These are phyloP conservation scores for Sporormia fimetaria DNA, from an alignment of 495 filamentous ascomycete genomes.

Conservation along the genomic window DNA sequence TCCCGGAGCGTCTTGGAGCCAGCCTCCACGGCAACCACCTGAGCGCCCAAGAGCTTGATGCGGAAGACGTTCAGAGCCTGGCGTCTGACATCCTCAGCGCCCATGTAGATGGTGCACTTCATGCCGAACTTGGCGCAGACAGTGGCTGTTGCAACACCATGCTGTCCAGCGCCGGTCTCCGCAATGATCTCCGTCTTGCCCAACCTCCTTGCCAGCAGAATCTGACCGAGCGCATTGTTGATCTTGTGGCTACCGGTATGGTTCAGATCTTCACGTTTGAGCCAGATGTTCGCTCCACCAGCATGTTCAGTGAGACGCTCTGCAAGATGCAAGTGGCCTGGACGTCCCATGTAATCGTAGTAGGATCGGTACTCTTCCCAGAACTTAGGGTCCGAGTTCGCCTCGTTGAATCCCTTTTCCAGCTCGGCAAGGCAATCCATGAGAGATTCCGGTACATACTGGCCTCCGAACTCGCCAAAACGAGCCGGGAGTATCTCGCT, in stretches of 20 bases:
- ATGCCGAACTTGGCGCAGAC: slow-evolving; percentile 95
- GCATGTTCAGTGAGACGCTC: slow-evolving; percentile 78
- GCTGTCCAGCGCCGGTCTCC: slow-evolving; percentile 92
- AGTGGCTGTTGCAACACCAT: slow-evolving; percentile 89
- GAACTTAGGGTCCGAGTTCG: slow-evolving; percentile 75
- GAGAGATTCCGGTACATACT: slow-evolving; percentile 93
- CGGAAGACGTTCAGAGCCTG: slow-evolving; percentile 94
- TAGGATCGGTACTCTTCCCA: slow-evolving; percentile 96
- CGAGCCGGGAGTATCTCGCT: slow-evolving; percentile 57
- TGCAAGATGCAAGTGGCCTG: slow-evolving; percentile 80
- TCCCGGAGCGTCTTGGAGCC: slow-evolving; percentile 81
- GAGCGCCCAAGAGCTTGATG: slow-evolving; percentile 87
- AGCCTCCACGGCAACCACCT: slow-evolving; percentile 76
- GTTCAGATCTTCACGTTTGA: slow-evolving; percentile 91
- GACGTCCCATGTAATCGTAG: slow-evolving; percentile 96
- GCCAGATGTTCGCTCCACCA: slow-evolving; percentile 86
- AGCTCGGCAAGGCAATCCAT: slow-evolving; percentile 94
- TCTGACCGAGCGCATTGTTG: slow-evolving; percentile 89
- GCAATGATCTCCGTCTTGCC: slow-evolving; percentile 93
- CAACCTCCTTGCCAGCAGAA: slow-evolving; percentile 65
- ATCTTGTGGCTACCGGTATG: slow-evolving; percentile 80
- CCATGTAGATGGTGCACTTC: slow-evolving; percentile 95
- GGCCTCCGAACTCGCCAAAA: slow-evolving; percentile 96
- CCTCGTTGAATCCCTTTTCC: slow-evolving; percentile 79
- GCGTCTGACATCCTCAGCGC: slow-evolving; percentile 82